Evolutionary conservation across 2,329 filamentous ascomycete species (phyloP), one percentile per base, ranked within the genome.

Genomic region (Aspergillus quadrilineatus): DNA sequence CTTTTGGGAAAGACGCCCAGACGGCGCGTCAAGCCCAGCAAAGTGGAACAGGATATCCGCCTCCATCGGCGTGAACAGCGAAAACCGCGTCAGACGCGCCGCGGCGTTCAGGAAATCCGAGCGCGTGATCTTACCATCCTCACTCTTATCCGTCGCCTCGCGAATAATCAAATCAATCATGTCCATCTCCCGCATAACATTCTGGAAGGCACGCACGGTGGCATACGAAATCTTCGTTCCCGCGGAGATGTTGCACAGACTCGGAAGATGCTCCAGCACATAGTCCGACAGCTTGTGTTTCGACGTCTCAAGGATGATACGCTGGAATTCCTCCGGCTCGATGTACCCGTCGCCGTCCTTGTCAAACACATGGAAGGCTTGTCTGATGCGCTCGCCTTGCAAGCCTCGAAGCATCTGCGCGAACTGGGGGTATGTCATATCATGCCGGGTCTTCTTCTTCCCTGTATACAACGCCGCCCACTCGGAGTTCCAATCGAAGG

Each of bases 31-130:
- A 53, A 97, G 82, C 60, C 92, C 90, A 59, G 94, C 94, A 74
- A 99, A 99, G 78, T 97, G 94, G 82, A 99, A 99, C 41, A 99
- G 85, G 61, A 99, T 96, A 70, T 99, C 94, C 41, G 93, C 92
- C 76, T 99, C 94, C 92, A 97, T 97, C 10, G 94, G 94, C 0
- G 94, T 97, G 77, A 97, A 97, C 36, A 95, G 85, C 10, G 92
- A 95, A 80, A 97, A 99, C 61, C 94, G 88, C 26, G 93, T 96
- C 68, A 94, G 87, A 62, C 88, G 88, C 44, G 93, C 88, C 9
- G 94, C 93, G 79, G 97, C 92, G 74, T 96, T 93, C 61, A 97
- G 79, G 77, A 99, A 99, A 69, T 97, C 94, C 43, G 91, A 84
- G 51, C 92, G 86, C 4, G 93, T 97, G 71, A 99, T 97, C 79